phyloP scores from a whole-genome alignment of 2,329 filamentous ascomycete genomes.

The Pezicula neosporulosa region DNA sequence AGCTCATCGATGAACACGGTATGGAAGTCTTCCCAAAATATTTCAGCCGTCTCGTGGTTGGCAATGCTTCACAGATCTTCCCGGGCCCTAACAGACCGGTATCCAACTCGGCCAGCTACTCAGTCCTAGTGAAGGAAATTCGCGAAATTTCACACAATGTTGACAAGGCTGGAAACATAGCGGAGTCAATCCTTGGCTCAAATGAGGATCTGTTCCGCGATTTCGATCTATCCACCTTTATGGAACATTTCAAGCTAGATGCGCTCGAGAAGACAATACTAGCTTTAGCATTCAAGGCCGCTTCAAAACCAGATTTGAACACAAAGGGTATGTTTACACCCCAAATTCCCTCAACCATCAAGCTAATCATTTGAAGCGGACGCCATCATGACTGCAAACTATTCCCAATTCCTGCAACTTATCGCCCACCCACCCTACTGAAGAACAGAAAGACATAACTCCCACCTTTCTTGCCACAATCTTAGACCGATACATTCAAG shows the following conservation, averaged over 20 bases:
- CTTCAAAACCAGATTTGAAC: conserved; percentile 76
- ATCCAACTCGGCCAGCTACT: conserved; percentile 78
- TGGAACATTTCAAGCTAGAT: conserved; percentile 94
- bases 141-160: conserved; percentile 78
- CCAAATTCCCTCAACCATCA: conserved; percentile 4
- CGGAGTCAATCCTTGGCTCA: conserved; percentile 85
- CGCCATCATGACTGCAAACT: conserved; percentile 81
- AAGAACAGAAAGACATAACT: conserved; percentile 63
- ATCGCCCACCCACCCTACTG: conserved; percentile 64
- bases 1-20: conserved; percentile 96
- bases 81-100: conserved; percentile 70
- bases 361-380: conserved; percentile 57
- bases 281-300: conserved; percentile 82
- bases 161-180: conserved; percentile 84
- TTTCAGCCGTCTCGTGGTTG: conserved; percentile 86
- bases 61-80: conserved; percentile 91
- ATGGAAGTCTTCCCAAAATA: conserved; percentile 99
- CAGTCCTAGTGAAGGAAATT: conserved; percentile 79
- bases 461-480: conserved; percentile 73
- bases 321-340: conserved; percentile 68
- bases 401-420: conserved; percentile 72
- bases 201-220: conserved; percentile 94
- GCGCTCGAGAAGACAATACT: conserved; percentile 83
- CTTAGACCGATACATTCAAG: conserved; percentile 81
- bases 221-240: conserved; percentile 92